Percentiles rank a stretch among this genome's conserved stretches.
These are phyloP conservation scores for Ophiostoma ulmi DNA, from an alignment of 2,329 filamentous ascomycete species.

Conservation along the genomic window DNA sequence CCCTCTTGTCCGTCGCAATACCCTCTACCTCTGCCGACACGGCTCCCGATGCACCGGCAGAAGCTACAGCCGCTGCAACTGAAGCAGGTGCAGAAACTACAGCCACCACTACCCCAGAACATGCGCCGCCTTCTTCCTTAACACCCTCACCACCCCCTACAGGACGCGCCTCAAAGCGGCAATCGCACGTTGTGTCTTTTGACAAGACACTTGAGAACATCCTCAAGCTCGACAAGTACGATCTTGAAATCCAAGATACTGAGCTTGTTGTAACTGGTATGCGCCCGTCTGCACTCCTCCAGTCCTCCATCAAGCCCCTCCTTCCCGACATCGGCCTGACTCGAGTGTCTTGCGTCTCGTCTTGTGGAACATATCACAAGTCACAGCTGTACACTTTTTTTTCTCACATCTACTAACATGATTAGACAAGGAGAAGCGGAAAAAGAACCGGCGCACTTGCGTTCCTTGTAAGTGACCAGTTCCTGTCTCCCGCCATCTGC, in stretches of 20 bases:
- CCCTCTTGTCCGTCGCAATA: background rate
- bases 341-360: background rate
- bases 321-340: background rate
- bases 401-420: background rate
- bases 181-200: slow-evolving; percentile 27
- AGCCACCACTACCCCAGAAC: background rate
- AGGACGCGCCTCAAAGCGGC: slow-evolving; percentile 21
- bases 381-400: background rate
- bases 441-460: slow-evolving; percentile 28
- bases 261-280: slow-evolving; percentile 25
- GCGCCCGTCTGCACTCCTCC: background rate
- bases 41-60: background rate
- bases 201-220: slow-evolving; percentile 29
- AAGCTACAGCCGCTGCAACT: background rate
- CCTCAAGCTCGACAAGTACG: slow-evolving; percentile 28
- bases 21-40: background rate
- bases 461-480: background rate
- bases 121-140: background rate
- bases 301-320: background rate
- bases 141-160: slow-evolving; percentile 15
- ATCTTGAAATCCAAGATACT: slow-evolving; percentile 27
- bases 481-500: background rate
- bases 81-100: background rate
- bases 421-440: slow-evolving; percentile 27
- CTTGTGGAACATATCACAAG: background rate